phyloP scores from a whole-genome alignment of 192 early-diverging fungal genomes.

The Coemansia sp. region DNA sequence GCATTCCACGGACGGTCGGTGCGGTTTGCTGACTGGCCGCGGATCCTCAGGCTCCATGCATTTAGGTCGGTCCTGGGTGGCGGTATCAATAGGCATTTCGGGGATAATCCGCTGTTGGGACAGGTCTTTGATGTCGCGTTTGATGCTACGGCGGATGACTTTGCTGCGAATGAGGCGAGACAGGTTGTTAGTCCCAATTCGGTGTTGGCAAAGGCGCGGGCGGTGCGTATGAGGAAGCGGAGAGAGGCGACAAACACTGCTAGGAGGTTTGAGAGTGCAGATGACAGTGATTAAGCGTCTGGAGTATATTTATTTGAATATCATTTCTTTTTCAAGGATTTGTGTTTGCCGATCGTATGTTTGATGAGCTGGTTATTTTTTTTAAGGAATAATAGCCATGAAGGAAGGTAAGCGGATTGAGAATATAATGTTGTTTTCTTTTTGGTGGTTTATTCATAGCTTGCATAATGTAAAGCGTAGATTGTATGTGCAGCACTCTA shows the following conservation, averaged over 20 bases:
- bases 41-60: slow-evolving; percentile 44
- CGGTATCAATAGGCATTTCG: slow-evolving; percentile 51
- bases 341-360: too few relatives aligned
- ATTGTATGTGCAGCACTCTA: too few relatives aligned
- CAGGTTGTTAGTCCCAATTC: slow-evolving; percentile 35
- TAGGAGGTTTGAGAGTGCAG: not conserved
- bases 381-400: too few relatives aligned
- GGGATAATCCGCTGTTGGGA: slow-evolving; percentile 53
- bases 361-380: too few relatives aligned
- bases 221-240: slow-evolving; percentile 16
- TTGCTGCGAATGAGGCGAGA: slow-evolving; percentile 3
- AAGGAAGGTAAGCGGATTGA: too few relatives aligned
- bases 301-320: not conserved
- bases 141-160: slow-evolving; percentile 2
- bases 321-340: not conserved
- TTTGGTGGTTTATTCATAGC: too few relatives aligned
- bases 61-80: slow-evolving; percentile 37
- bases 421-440: too few relatives aligned
- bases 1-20: slow-evolving; percentile 55
- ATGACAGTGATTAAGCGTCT: slow-evolving; percentile 16
- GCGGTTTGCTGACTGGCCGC: slow-evolving; percentile 61
- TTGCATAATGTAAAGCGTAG: too few relatives aligned
- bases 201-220: slow-evolving; percentile 36
- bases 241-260: slow-evolving; percentile 3
- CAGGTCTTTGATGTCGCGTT: slow-evolving; percentile 54